Evolutionary conservation across 176 grass and related monocot species (phyloP).

Genomic region (Typha latifolia): DNA sequence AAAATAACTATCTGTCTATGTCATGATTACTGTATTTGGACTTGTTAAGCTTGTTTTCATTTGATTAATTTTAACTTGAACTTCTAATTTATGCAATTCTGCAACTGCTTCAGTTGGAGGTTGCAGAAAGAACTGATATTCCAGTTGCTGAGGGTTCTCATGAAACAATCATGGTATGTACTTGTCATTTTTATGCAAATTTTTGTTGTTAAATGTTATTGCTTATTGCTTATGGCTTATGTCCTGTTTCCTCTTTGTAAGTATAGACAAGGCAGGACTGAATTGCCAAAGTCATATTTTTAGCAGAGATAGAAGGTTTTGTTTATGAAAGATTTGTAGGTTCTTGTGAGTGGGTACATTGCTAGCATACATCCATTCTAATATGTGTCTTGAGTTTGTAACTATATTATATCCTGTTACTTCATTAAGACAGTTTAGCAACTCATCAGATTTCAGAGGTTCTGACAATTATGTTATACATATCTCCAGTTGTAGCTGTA

Average conservation of each 20-base stretch:
- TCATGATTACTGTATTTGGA: not conserved
- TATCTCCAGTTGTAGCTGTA: no score
- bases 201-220: not conserved
- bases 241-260: not conserved
- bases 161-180: constrained; percentile 60
- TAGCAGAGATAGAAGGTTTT: no score
- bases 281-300: no score
- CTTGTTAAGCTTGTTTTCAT: not conserved
- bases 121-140: constrained; percentile 58
- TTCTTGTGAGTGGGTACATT: no score
- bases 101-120: constrained; percentile 50
- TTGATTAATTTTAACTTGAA: not conserved
- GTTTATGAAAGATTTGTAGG: no score
- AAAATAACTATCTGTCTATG: no score
- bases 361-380: no score
- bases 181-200: not conserved
- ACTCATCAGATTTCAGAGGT: no score
- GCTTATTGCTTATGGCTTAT: not conserved
- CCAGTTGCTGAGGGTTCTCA: constrained; percentile 93
- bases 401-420: no score
- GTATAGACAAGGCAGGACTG: not conserved
- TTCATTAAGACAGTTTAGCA: no score
- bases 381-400: no score
- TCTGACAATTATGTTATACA: no score
- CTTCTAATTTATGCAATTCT: constrained; percentile 6